Percentiles rank a stretch among this genome's conserved stretches.
These are phyloP conservation scores for Trichoderma sp. DNA, from an alignment of 2,329 filamentous ascomycete genomes.

Conservation along the genomic window DNA sequence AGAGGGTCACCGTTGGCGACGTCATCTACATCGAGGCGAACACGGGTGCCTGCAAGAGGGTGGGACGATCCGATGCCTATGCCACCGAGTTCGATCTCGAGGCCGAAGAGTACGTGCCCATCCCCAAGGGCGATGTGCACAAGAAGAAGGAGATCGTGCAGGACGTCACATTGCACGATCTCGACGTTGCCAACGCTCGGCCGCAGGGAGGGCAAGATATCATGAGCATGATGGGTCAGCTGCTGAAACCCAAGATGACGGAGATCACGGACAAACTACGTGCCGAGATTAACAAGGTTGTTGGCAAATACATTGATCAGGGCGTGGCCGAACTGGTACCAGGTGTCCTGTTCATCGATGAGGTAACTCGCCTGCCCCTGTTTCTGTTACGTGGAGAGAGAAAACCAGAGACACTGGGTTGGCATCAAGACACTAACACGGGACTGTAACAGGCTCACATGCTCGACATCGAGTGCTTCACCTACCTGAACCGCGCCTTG, in stretches of 20 bases:
- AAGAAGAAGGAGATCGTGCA: constrained; percentile 99
- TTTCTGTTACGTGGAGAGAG: background rate
- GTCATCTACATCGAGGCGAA: constrained; percentile 99
- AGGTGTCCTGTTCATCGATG: constrained; percentile 96
- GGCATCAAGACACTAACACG: constrained; percentile 27
- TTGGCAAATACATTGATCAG: constrained; percentile 98
- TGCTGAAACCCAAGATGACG: constrained; percentile 99
- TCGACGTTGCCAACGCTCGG: constrained; percentile 92
- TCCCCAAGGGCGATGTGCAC: constrained; percentile 98
- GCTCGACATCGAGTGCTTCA: constrained; percentile 99
- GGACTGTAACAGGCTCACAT: constrained; percentile 78
- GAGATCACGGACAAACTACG: constrained; percentile 98
- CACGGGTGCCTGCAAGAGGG: constrained; percentile 95
- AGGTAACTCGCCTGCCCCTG: constrained; percentile 59
- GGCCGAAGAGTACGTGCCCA: constrained; percentile 97
- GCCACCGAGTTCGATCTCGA: constrained; percentile 98
- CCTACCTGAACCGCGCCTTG: constrained; percentile 96
- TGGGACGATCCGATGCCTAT: constrained; percentile 93
- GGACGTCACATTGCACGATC: constrained; percentile 94
- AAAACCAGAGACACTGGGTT: constrained; percentile 24
- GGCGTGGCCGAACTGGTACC: constrained; percentile 97
- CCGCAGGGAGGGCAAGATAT: constrained; percentile 98
- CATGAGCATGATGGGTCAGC: constrained; percentile 99
- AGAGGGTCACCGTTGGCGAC: constrained; percentile 92
- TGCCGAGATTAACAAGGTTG: constrained; percentile 97